Conservation (phyloP, 139 green algal species). For the Chlorella sp. region DNA sequence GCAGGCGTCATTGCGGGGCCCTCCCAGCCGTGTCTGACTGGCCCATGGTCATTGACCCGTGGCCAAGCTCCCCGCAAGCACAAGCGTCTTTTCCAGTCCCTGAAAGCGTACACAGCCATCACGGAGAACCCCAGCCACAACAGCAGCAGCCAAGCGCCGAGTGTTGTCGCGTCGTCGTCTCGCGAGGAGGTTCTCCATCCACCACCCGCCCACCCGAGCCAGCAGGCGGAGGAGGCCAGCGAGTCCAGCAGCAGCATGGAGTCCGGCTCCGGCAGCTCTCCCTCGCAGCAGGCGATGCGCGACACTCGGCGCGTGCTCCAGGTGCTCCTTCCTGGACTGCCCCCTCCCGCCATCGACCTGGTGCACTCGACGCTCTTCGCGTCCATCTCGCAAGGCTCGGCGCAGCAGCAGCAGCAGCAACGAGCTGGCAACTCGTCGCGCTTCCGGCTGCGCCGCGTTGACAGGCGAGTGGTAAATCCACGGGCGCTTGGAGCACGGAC, state of each 20-base stretch:
- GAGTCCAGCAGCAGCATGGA: neutral
- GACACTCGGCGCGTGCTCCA: constrained; percentile 6
- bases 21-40: too few relatives aligned
- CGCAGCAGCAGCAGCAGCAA: constrained; percentile 1
- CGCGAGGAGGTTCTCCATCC: too few relatives aligned
- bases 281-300: neutral
- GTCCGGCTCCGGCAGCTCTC: neutral
- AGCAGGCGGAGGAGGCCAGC: too few relatives aligned
- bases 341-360: constrained; percentile 7
- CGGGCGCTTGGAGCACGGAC: too few relatives aligned
- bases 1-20: too few relatives aligned
- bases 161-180: neutral
- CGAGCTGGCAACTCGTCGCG: neutral
- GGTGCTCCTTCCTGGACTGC: neutral
- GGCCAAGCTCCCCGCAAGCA: too few relatives aligned
- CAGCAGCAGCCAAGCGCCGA: too few relatives aligned
- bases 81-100: neutral
- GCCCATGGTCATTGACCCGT: too few relatives aligned
- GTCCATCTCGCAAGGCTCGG: neutral
- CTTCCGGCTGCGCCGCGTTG: neutral
- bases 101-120: too few relatives aligned
- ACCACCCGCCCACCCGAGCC: too few relatives aligned
- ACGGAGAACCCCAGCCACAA: too few relatives aligned
- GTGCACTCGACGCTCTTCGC: constrained; percentile 6
- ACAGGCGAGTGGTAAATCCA: neutral